A percentile compares a stretch with the other conserved stretches of the same genome.
These are phyloP conservation scores for Syncephalis fuscata DNA, from an alignment of 371 early-diverging fungal genomes.

Conservation along the genomic window DNA sequence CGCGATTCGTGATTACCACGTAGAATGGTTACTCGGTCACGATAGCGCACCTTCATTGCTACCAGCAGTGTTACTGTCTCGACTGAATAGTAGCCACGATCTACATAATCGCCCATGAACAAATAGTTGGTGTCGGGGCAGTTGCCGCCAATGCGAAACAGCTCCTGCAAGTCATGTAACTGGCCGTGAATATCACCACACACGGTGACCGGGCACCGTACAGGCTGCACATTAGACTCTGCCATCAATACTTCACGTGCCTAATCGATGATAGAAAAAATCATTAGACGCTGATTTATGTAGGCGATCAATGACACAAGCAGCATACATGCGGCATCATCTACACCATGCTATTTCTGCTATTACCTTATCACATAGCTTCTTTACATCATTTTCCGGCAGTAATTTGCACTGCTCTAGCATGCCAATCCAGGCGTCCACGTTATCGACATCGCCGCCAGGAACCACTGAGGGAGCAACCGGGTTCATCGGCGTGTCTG, in stretches of 20 bases:
- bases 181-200: constrained; percentile 99
- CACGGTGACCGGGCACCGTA: constrained; percentile 92
- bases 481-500: no score
- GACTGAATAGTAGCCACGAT: constrained; percentile 98
- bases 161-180: constrained; percentile 96
- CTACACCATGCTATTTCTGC: neutral
- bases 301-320: neutral
- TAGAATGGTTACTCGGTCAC: constrained; percentile 90
- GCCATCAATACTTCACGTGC: constrained; percentile 90
- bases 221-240: constrained; percentile 92
- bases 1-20: constrained; percentile 99
- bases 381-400: constrained; percentile 67
- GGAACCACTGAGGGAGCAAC: no score
- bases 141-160: constrained; percentile 96
- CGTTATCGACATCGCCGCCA: constrained; percentile 16
- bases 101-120: constrained; percentile 99
- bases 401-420: constrained; percentile 61
- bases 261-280: constrained; percentile 20
- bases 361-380: constrained; percentile 66
- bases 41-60: constrained; percentile 88
- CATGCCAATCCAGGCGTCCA: constrained; percentile 24
- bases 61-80: constrained; percentile 97
- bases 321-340: neutral
- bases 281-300: neutral
- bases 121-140: constrained; percentile 98